These are phyloP conservation scores for Ogataea hybrid DNA, from an alignment of 1,139 yeast genomes.

Conservation along the genomic window DNA sequence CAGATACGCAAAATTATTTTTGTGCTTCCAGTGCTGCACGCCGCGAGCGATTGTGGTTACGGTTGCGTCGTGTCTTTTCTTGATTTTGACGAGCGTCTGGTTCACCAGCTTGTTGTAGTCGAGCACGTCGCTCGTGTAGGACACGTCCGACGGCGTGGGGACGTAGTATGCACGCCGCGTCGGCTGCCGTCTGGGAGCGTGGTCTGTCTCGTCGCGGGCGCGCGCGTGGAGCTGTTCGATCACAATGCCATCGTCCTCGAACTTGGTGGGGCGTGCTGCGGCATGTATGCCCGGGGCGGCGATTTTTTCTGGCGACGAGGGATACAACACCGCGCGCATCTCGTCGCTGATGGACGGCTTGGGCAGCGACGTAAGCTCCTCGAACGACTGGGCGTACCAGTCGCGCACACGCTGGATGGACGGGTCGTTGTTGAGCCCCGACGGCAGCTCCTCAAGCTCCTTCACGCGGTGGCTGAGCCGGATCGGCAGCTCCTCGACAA, in stretches of 20 bases:
- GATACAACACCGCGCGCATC: constrained; percentile 38
- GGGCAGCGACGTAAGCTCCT: constrained; percentile 64
- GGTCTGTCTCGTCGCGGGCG: constrained; percentile 4
- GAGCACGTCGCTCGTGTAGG: constrained; percentile 64
- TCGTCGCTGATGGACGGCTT: constrained; percentile 46
- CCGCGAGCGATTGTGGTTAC: constrained; percentile 94
- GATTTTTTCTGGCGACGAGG: constrained; percentile 1
- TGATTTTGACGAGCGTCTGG: constrained; percentile 66
- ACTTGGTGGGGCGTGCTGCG: constrained; percentile 18
- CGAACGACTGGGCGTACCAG: constrained; percentile 92
- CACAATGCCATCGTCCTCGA: constrained; percentile 53
- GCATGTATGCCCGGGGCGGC: constrained; percentile 1
- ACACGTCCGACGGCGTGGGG: constrained; percentile 47
- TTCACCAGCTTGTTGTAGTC: constrained; percentile 69
- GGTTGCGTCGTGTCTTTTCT: constrained; percentile 87
- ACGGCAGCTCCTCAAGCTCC: constrained; percentile 78
- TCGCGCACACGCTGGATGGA: constrained; percentile 74
- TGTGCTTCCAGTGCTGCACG: constrained; percentile 81
- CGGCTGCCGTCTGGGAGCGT: background rate
- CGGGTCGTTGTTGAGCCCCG: constrained; percentile 70
- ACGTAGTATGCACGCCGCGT: constrained; percentile 13
- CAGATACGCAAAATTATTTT: constrained; percentile 45
- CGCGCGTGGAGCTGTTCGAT: constrained; percentile 30
- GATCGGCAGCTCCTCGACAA: constrained; percentile 85
- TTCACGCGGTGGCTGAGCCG: constrained; percentile 83